Evolutionary conservation across 1,284 basidiomycete species (phyloP).

Genomic region (Cystobasidium pallidum): DNA sequence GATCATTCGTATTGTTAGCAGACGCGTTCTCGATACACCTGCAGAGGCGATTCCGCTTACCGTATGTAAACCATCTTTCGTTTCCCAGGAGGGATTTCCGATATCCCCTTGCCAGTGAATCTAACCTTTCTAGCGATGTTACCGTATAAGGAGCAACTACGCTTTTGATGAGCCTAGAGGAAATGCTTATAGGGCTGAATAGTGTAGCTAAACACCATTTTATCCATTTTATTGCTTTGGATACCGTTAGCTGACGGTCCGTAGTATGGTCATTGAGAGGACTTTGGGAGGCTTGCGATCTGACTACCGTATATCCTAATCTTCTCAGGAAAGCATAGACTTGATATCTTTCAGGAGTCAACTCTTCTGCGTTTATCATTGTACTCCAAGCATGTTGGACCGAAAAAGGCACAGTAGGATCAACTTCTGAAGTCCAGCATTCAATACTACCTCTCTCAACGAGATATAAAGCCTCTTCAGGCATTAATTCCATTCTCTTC

Average conservation of each 20-base stretch:
- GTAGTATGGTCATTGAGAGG: slow-evolving; percentile 12
- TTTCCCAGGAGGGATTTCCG: slow-evolving; percentile 46
- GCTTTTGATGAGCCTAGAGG: neutral
- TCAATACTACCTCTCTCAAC: slow-evolving; percentile 84
- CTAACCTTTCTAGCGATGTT: slow-evolving; percentile 4
- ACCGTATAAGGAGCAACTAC: slow-evolving; percentile 8
- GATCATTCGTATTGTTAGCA: too few species aligned
- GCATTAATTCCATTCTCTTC: slow-evolving; percentile 78
- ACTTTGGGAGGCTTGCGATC: slow-evolving; percentile 58
- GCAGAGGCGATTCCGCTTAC: too few species aligned
- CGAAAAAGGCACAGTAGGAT: slow-evolving; percentile 64
- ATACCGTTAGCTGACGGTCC: neutral
- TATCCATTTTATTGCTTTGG: neutral
- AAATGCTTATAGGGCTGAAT: neutral
- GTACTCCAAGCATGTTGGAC: slow-evolving; percentile 85
- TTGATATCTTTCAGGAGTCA: slow-evolving; percentile 84
- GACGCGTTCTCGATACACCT: too few species aligned
- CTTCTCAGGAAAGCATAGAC: slow-evolving; percentile 90
- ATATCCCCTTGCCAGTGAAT: slow-evolving; percentile 27
- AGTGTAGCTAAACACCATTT: neutral
- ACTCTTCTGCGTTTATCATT: slow-evolving; percentile 75
- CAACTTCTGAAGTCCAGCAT: slow-evolving; percentile 67
- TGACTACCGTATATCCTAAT: slow-evolving; percentile 83
- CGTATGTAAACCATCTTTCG: slow-evolving; percentile 51
- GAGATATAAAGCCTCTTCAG: slow-evolving; percentile 91